Conservation (phyloP, 2,329 filamentous ascomycete genomes). For the Aureobasidium pullulans region DNA sequence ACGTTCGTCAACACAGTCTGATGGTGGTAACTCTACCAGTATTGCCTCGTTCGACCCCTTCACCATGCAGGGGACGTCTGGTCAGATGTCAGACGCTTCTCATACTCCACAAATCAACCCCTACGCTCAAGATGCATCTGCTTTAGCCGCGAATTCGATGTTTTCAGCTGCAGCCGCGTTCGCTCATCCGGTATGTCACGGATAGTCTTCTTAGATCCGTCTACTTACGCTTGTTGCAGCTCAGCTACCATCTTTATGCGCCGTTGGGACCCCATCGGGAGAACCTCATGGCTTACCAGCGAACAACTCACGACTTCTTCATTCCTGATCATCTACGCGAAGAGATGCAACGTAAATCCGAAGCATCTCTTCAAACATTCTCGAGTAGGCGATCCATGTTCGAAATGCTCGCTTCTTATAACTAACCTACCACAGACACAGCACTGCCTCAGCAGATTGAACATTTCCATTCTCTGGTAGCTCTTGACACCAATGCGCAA, state of each 20-base stretch:
- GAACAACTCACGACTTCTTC: constrained; percentile 84
- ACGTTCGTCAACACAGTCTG: constrained; percentile 14
- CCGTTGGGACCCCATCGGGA: constrained; percentile 77
- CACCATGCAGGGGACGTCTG: constrained; percentile 25
- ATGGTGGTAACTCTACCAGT: constrained; percentile 27
- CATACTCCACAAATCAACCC: constrained; percentile 48
- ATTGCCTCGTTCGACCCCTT: constrained; percentile 39
- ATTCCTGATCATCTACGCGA: constrained; percentile 79
- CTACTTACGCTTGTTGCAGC: constrained; percentile 20
- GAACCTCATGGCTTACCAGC: constrained; percentile 76
- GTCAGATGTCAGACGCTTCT: constrained; percentile 16
- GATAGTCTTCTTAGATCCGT: background rate
- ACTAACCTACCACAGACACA: constrained; percentile 42
- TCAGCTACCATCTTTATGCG: constrained; percentile 90
- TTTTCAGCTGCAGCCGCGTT: constrained; percentile 54
- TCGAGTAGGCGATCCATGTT: constrained; percentile 51
- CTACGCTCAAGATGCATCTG: constrained; percentile 65
- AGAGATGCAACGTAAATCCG: constrained; percentile 80
- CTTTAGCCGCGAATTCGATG: constrained; percentile 56
- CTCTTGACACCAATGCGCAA: constrained; percentile 72
- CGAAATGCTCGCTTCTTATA: constrained; percentile 12
- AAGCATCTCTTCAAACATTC: constrained; percentile 76
- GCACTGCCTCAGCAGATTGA: constrained; percentile 70
- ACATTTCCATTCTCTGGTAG: constrained; percentile 86
- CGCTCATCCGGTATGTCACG: constrained; percentile 38